Percentiles rank a stretch among this genome's conserved stretches.
Evolutionary conservation across 805 yeast genomes (phyloP).

Genomic region (Teunomyces barrocoloradensis): DNA sequence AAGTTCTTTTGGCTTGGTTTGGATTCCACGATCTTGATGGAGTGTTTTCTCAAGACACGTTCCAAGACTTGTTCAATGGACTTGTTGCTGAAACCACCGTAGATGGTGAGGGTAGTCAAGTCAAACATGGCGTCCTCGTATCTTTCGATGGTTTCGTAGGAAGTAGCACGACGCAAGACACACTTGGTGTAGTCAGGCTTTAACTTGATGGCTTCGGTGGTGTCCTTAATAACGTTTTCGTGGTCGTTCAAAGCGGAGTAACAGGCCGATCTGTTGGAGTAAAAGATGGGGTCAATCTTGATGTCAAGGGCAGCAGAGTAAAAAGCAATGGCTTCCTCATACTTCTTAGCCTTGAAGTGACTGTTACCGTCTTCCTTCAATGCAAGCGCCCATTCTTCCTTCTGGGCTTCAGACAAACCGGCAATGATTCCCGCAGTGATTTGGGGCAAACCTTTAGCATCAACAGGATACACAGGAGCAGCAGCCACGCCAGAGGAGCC

Average conservation of each 20-base stretch:
- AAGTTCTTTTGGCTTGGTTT: slow-evolving; percentile 51
- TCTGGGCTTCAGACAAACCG: slow-evolving; percentile 48
- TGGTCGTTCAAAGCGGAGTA: slow-evolving; percentile 77
- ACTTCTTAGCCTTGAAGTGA: slow-evolving; percentile 67
- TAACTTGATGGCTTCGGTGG: slow-evolving; percentile 78
- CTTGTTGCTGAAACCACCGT: slow-evolving; percentile 78
- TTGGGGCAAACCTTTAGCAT: slow-evolving; percentile 55
- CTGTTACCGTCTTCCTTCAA: slow-evolving; percentile 90
- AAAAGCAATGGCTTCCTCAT: slow-evolving; percentile 70
- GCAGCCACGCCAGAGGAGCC: slow-evolving; percentile 11
- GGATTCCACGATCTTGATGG: slow-evolving; percentile 68
- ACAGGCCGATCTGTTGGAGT: slow-evolving; percentile 96
- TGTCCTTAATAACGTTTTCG: slow-evolving; percentile 83
- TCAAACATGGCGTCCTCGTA: slow-evolving; percentile 88
- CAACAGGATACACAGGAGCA: slow-evolving; percentile 48
- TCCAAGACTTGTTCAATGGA: slow-evolving; percentile 79
- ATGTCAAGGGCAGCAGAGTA: slow-evolving; percentile 76
- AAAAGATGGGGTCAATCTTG: slow-evolving; percentile 82
- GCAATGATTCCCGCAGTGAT: slow-evolving; percentile 47
- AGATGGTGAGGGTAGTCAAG: slow-evolving; percentile 81
- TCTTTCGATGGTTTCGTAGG: slow-evolving; percentile 77
- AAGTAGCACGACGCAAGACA: slow-evolving; percentile 87
- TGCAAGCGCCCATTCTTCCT: slow-evolving; percentile 63
- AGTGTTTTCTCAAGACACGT: slow-evolving; percentile 77
- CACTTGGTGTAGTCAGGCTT: slow-evolving; percentile 93